These are phyloP conservation scores for Massariosphaeria phaeospora DNA, from an alignment of 495 filamentous ascomycete genomes.

Conservation along the genomic window DNA sequence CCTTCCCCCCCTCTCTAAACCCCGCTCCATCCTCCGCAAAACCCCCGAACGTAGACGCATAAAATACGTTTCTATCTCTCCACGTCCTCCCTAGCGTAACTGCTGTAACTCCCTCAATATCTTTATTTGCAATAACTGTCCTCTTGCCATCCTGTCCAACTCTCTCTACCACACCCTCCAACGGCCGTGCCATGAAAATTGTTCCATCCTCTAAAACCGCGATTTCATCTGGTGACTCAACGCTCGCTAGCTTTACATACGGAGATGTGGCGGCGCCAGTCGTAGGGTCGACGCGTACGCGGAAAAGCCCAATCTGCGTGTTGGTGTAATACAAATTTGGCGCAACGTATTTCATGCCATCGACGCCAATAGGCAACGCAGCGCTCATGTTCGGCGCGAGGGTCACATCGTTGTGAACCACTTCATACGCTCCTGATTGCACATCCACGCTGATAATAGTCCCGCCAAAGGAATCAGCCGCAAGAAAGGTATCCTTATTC, in stretches of 20 bases:
- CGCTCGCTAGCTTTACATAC: not conserved
- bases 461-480: conserved; percentile 6
- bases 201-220: conserved; percentile 9
- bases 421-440: not conserved
- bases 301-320: not conserved
- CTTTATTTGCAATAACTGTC: not conserved
- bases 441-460: not conserved
- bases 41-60: conserved; percentile 4
- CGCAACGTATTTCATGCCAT: conserved; percentile 3
- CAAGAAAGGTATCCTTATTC: conserved; percentile 1
- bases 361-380: not conserved
- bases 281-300: not conserved
- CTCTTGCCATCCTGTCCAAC: not conserved
- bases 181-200: not conserved
- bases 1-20: conserved; percentile 12
- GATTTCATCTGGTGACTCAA: conserved; percentile 2
- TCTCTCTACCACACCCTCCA: not conserved
- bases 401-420: conserved; percentile 2
- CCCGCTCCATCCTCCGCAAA: not conserved
- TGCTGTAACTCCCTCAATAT: not conserved
- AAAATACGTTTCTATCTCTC: not conserved
- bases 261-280: not conserved
- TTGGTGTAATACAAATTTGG: conserved; percentile 16
- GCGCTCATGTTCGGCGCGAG: not conserved
- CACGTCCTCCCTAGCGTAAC: conserved; percentile 7